A percentile compares a stretch with the other conserved stretches of the same genome.
Conservation (phyloP, 345 rosid species). For the Salix dunnii region DNA sequence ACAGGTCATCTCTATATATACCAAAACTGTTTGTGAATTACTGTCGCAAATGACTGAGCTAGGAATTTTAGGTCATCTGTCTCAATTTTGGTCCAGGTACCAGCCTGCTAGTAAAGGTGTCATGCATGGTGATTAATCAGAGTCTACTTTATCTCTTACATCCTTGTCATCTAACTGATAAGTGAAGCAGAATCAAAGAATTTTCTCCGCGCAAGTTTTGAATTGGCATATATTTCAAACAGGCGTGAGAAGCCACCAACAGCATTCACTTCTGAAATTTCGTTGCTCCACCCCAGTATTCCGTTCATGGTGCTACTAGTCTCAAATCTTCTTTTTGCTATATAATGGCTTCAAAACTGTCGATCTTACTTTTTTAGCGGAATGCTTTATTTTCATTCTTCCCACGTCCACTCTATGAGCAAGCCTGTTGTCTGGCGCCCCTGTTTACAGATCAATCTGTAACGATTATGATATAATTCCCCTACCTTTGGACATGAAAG, state of each 20-base stretch:
- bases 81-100: neutral
- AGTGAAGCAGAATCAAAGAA: too few relatives aligned
- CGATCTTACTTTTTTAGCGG: neutral
- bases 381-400: neutral
- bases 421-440: neutral
- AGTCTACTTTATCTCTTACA: too few relatives aligned
- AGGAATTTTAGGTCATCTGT: neutral
- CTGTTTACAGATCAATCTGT: neutral
- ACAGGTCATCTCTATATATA: neutral
- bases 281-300: neutral
- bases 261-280: too few relatives aligned
- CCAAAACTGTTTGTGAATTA: too few relatives aligned
- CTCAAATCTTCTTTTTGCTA: neutral
- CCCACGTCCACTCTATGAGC: neutral
- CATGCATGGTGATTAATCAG: too few relatives aligned
- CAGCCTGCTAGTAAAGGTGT: neutral
- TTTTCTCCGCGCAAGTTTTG: too few relatives aligned
- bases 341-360: neutral
- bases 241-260: too few relatives aligned
- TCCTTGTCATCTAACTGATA: too few relatives aligned
- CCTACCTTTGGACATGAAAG: neutral
- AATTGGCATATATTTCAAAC: too few relatives aligned
- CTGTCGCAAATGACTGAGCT: neutral
- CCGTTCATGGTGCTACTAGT: neutral
- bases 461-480: neutral